Conservation (phyloP, 2,329 filamentous ascomycete genomes). For the Hortaea sp. region DNA sequence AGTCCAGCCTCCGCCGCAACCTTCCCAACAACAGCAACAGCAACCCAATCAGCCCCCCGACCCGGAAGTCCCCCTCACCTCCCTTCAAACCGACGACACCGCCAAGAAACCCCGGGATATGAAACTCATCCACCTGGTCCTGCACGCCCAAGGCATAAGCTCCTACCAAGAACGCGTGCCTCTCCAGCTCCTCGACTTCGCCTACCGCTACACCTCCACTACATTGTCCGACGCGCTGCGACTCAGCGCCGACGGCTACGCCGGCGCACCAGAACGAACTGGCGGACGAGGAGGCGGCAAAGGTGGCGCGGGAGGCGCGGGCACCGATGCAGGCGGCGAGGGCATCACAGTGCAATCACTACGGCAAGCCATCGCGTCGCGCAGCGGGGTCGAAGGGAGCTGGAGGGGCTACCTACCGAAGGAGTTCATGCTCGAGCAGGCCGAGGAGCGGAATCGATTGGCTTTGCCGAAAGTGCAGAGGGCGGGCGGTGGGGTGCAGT, state of each 20-base stretch:
- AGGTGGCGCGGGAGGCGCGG: constrained; percentile 20
- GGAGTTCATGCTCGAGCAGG: constrained; percentile 69
- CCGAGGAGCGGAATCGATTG: constrained; percentile 58
- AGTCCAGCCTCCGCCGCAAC: constrained; percentile 6
- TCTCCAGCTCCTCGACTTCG: constrained; percentile 73
- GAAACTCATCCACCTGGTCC: constrained; percentile 68
- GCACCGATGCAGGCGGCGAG: constrained; percentile 33
- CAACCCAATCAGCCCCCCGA: constrained; percentile 2
- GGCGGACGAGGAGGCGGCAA: constrained; percentile 10
- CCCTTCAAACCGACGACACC: constrained; percentile 24
- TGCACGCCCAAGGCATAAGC: constrained; percentile 68
- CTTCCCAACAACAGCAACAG: constrained; percentile 8
- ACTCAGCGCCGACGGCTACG: constrained; percentile 58
- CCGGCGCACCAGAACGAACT: constrained; percentile 22
- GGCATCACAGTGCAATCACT: constrained; percentile 56
- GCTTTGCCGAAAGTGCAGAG: constrained; percentile 49
- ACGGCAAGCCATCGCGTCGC: constrained; percentile 59
- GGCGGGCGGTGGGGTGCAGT: constrained; percentile 47
- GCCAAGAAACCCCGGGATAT: constrained; percentile 61
- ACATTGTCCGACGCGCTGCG: constrained; percentile 63
- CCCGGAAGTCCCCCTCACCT: constrained; percentile 22
- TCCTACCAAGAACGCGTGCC: constrained; percentile 75
- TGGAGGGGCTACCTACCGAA: constrained; percentile 58
- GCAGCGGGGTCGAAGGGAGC: constrained; percentile 54
- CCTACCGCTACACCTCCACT: constrained; percentile 68